Evolutionary conservation across 2,329 filamentous ascomycete species (phyloP), one percentile per base, ranked within the genome.

Genomic region (Pseudocercospora vitis): DNA sequence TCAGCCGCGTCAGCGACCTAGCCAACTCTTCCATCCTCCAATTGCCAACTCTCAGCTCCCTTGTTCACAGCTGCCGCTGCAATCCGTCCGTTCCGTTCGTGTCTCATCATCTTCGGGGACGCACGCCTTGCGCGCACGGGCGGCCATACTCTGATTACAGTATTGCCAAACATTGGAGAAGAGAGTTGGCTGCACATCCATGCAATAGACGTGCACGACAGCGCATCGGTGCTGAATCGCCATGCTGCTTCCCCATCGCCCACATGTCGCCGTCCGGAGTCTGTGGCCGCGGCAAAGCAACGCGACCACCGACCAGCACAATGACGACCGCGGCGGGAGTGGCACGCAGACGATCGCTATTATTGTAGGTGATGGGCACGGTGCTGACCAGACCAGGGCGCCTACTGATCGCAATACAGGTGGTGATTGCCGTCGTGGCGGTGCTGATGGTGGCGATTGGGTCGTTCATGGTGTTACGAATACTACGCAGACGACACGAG

Each of bases 401-500:
- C 11, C 23, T 31, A 45, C 50, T 55, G 37, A 50, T 28, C 16
- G 29, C 21, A 9, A 16, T 23, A 31, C 44, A 62, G 59, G 57
- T 60, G 12, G 56, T 55, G 12, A 55, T 55, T 29, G 52, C 49
- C 16, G 42, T 58, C 28, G 57, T 59, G 21, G 53, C 51, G 4
- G 46, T 48, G 16, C 44, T 57, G 18, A 26, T 60, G 7, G 45
- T 57, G 6, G 46, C 29, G 9, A 37, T 55, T n/a, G 33, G 54
- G 39, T 26, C 53, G 28, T 48, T 51, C 35, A 26, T 56, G 23
- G 31, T 53, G 16, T 39, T 62, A 26, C 57, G 59, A 48, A 51
- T 33, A 11, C 33, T 62, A 18, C 55, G 59, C n/a, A 46, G 45
- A 52, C 53, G 53, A 24, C 51, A 69, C 45, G 52, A 62, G 23